Base-by-base conservation (phyloP, 2,329 filamentous ascomycete species). In the Aureobasidium sp. region DNA sequence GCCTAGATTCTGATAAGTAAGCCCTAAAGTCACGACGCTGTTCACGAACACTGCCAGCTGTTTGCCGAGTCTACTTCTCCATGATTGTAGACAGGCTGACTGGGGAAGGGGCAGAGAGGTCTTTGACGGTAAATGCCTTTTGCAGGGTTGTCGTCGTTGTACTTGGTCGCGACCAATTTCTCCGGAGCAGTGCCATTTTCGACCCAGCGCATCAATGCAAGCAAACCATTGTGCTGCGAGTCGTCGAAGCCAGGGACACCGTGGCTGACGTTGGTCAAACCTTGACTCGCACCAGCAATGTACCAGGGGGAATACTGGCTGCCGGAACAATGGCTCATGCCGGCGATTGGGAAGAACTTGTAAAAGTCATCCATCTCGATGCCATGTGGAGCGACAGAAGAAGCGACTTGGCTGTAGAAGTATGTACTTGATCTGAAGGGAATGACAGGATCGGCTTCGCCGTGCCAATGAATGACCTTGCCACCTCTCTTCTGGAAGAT, bases 331-430 rank as follows among this genome's bases (percentile, higher is more conserved):
- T 84, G 82, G 2, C 70, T 73, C 73, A 82, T 81, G 8, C 82
- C 83, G 63, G 69, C 78, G 69, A 79, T 79, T 27, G 75, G 75
- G 73, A 84, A 84, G 69, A 76, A 78, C 47, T 81, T 76, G 53
- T 77, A 76, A 64, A 76, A 78, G 0, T 72, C 70, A 62, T 78
- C 75, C 9, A 78, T 63, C 0, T 71, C 62, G 3, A 65, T 53
- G 0, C 41, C 67, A 59, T 62, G 67, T 63, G 31, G 67, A 42
- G 45, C 66, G 63, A 79, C 76, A 20, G 69, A 67, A n/a, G 65
- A n/a, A 2, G 72, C 70, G 1, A 81, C 76, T 45, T 80, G 74
- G 49, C 79, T 71, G 69, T 82, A 82, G 72, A 81, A 82, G 15
- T 76, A 69, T 11, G 75, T 73, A n/a, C 74, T 77, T 66, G 77